Evolutionary conservation across 2,329 filamentous ascomycete genomes (phyloP), one percentile per base, ranked within the genome.

Genomic region (Sclerotinia nivalis): DNA sequence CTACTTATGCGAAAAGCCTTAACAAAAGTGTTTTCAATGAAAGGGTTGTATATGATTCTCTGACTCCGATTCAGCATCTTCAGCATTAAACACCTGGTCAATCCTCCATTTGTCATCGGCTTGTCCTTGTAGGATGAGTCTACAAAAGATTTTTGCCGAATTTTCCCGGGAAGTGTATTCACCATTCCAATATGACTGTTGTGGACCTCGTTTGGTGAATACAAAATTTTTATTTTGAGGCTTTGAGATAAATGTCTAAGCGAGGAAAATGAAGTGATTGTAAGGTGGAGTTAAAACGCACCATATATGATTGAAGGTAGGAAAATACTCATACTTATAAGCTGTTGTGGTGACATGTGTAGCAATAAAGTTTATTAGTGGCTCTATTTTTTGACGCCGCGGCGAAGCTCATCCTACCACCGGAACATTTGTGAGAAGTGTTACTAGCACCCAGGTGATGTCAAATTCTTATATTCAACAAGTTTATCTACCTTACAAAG

Each of bases 401-500:
- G 40, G 13, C 13, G 40, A 18, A 18, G 40, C 6, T 50, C 22
- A 40, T 25, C 18, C 4, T 37, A 37, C 45, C 34, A 37, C 45
- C 4, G n/a, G n/a, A 34, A 25, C 4, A 49, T 50, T 22, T 37
- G 8, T 20, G 45, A 15, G 12, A 68, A 13, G 22, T 50, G 43
- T 43, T 12, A 68, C 54, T 40, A 50, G 28, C 43, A 61, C 22
- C 31, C n/a, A 13, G 28, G 25, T 61, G 40, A 37, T 28, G 22
- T 60, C 10, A 49, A 60, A 18, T n/a, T 50, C 15, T 52, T 6
- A 43, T 52, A 52, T 65, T 52, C 15, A 65, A 65, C 25, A 2
- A 22, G 20, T 50, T 13, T 13, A 15, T 25, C 37, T 68, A n/a
- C 5, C 22, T 40, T 73, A 88, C 37, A 84, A 74, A 12, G 88